A percentile compares a stretch with the other conserved stretches of the same genome.
These are phyloP conservation scores for Barbarea vulgaris DNA, from an alignment of 345 rosid genomes.

Conservation along the genomic window DNA sequence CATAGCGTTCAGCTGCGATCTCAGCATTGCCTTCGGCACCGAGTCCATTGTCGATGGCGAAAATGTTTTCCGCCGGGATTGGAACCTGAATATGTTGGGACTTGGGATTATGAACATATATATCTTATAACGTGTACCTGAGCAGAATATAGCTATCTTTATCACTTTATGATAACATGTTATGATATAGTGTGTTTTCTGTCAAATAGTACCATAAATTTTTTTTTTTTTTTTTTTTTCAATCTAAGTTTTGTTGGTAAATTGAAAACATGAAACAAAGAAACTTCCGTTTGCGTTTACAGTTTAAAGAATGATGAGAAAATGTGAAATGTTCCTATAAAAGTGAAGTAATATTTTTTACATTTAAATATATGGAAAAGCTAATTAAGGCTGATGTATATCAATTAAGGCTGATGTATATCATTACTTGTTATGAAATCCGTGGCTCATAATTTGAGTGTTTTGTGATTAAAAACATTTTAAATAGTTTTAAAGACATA, in stretches of 20 bases:
- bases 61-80: slow-evolving; percentile 58
- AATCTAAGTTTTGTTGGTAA: too few species aligned
- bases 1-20: slow-evolving; percentile 53
- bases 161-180: neutral
- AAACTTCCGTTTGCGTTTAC: too few species aligned
- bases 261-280: too few species aligned
- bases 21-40: slow-evolving; percentile 77
- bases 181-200: neutral
- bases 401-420: too few species aligned
- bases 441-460: neutral
- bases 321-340: neutral
- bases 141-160: too few species aligned
- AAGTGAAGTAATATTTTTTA: neutral
- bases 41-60: slow-evolving; percentile 69
- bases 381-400: too few species aligned
- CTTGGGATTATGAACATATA: neutral
- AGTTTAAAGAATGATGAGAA: too few species aligned
- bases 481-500: neutral
- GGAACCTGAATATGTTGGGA: slow-evolving; percentile 48
- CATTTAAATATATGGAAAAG: too few species aligned
- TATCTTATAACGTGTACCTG: neutral
- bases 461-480: neutral
- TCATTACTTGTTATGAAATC: too few species aligned
- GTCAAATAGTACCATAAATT: neutral
- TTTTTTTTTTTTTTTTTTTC: too few species aligned